Evolutionary conservation across 202 grass and related monocot genomes (phyloP), one percentile per base, ranked within the genome.

Genomic region (Sporobolus alterniflorus): DNA sequence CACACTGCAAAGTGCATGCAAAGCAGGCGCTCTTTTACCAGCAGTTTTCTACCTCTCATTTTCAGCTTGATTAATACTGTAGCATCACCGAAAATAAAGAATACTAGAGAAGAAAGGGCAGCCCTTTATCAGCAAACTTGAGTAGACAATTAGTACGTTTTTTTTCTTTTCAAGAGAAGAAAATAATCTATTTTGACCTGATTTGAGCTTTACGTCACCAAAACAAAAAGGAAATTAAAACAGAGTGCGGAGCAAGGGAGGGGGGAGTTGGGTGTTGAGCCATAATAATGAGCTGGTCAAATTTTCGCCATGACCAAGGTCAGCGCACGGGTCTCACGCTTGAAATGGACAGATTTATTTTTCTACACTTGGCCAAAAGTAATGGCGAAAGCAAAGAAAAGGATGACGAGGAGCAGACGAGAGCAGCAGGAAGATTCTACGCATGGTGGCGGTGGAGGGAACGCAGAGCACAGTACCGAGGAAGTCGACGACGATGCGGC

Each of bases 401-500:
- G 51, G 31, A 64, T 8, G 74, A 43, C 44, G 40, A 16, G 30
- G 56, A n/a, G 2, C 30, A 39, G 56, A 30, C 42, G 24, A 20
- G 4, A 51, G n/a, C 33, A 66, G 42, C 29, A 49, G 16, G 9
- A 44, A 22, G 50, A 60, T 15, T 69, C 50, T n/a, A n/a, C n/a
- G n/a, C 84, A 80, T 36, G 34, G 71, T 9, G 32, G n/a, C 7
- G 44, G 5, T 6, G 65, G 18, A 10, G 9, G 8, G 18, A 36
- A 17, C 13, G 64, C 9, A 12, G 11, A 17, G 47, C 12, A 32
- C 41, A 8, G 73, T 94, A 97, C 92, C 94, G 51, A 98, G 90
- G 89, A 98, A 98, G 80, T 98, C 95, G 46, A 98, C 88, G 69
- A 94, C 89, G 69, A 98, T 20, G 74, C 95, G 92, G 50, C 92